Evolutionary conservation across 257 asterid species (phyloP), one percentile per base, ranked within the genome.

Genomic region (Ilex asprella): DNA sequence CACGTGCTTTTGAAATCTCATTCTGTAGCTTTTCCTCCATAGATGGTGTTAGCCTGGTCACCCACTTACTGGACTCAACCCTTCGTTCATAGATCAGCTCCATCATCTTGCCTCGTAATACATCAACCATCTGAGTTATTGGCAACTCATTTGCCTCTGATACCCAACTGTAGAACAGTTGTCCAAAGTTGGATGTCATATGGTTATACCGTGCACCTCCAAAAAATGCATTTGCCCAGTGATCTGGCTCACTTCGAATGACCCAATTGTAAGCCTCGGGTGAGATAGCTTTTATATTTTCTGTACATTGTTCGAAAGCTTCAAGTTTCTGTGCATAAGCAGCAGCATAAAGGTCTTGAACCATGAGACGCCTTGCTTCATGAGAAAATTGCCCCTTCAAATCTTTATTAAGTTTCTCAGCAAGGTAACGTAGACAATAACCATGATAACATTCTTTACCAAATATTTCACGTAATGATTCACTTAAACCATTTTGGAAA

Each of bases 321-420:
- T 53, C 57, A 2, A 53, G 30, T 53, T 53, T 53, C 5, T 10
- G 57, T 2, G 57, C 57, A 21, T 53, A 15, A n/a, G 57, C 57
- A 15, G 57, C 57, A 15, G 57, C 57, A 53, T 53, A 53, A 0
- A 53, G 30, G 11, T 53, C 57, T 53, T 15, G 27, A 14, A 53
- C 57, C 57, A 53, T 53, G 5, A 53, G 57, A 5, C 30, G 57
- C 57, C 57, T 53, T 21, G 57, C 57, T 21, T 53, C 57, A 21
- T 53, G 57, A 3, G 57, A 53, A 21, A 53, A 53, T n/a, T 53
- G 57, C 11, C 57, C 57, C 57, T n/a, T 53, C 30, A 53, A 14
- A 14, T 53, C 57, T 53, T 53, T 21, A 53, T 53, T 53, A 8
- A 53, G 57, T 53, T 53, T 53, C 30, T 53, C 57, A 53, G 57